phyloP scores from a whole-genome alignment of 257 asterid genomes.

The Solanum sejunctum region DNA sequence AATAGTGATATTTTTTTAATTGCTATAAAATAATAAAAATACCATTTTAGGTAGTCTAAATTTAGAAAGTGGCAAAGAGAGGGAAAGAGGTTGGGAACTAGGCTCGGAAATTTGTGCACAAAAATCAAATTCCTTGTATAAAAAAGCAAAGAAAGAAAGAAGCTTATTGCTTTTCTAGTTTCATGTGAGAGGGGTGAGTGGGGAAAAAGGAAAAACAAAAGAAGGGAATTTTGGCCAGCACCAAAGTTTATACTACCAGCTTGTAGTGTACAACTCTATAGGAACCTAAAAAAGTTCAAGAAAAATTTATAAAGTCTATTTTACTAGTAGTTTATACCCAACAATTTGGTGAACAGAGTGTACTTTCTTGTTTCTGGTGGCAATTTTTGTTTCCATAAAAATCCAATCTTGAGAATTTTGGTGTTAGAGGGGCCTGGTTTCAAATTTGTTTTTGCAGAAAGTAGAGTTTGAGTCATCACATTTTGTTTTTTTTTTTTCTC shows the following conservation, averaged over 20 bases:
- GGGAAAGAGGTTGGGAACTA: conserved; percentile 39
- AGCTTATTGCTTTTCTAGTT: neutral
- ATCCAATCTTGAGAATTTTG: neutral
- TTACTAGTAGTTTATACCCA: neutral
- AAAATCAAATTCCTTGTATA: neutral
- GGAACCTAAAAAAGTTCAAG: neutral
- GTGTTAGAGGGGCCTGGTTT: neutral
- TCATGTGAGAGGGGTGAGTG: neutral
- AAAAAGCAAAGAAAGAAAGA: neutral
- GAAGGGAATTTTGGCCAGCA: neutral
- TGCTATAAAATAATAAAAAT: too few species aligned
- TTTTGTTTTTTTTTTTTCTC: too few species aligned
- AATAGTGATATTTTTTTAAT: too few species aligned
- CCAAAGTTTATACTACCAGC: neutral
- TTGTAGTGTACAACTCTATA: neutral
- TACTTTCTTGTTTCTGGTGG: neutral
- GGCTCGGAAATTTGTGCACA: conserved; percentile 25
- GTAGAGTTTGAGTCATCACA: neutral
- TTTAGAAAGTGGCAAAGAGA: neutral
- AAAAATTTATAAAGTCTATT: neutral
- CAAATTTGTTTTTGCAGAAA: neutral
- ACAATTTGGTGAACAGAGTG: neutral
- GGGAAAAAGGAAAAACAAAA: neutral
- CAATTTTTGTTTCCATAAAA: neutral
- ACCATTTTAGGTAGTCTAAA: neutral